Evolutionary conservation across 148 eudicot species (phyloP).

Genomic region (Fallopia convolvulus): DNA sequence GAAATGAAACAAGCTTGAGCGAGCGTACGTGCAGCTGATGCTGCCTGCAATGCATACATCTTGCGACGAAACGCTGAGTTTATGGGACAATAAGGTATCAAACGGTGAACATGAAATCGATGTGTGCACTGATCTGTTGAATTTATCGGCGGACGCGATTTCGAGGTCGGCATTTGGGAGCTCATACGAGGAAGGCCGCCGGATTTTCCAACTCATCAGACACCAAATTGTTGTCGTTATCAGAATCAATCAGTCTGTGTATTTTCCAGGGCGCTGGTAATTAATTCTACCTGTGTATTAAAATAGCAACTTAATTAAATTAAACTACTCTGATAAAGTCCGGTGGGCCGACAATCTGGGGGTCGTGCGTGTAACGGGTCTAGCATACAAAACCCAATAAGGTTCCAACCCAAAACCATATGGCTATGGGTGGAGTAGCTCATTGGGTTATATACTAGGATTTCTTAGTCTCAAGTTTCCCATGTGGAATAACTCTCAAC

Average conservation of each 20-base stretch:
- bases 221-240: constrained; percentile 14
- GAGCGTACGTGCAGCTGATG: constrained; percentile 20
- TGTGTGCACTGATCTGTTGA: constrained; percentile 30
- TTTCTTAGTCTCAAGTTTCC: too few species aligned
- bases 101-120: constrained; percentile 24
- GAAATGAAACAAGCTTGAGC: too few species aligned
- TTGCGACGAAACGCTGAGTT: constrained; percentile 23
- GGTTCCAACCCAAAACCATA: too few species aligned
- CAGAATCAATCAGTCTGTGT: neutral
- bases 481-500: too few species aligned
- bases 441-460: too few species aligned
- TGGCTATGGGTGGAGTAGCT: too few species aligned
- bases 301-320: too few species aligned
- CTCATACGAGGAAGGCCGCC: constrained; percentile 27
- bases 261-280: constrained; percentile 20
- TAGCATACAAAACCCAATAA: too few species aligned
- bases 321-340: too few species aligned
- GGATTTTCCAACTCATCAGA: constrained; percentile 21
- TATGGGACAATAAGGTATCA: constrained; percentile 26
- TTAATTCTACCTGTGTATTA: too few species aligned
- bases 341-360: too few species aligned
- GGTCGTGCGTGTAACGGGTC: too few species aligned
- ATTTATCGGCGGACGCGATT: constrained; percentile 25
- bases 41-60: constrained; percentile 23
- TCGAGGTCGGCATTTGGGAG: constrained; percentile 37